These are phyloP conservation scores for Fusarium sp. DNA, from an alignment of 2,329 filamentous ascomycete genomes.

Conservation along the genomic window DNA sequence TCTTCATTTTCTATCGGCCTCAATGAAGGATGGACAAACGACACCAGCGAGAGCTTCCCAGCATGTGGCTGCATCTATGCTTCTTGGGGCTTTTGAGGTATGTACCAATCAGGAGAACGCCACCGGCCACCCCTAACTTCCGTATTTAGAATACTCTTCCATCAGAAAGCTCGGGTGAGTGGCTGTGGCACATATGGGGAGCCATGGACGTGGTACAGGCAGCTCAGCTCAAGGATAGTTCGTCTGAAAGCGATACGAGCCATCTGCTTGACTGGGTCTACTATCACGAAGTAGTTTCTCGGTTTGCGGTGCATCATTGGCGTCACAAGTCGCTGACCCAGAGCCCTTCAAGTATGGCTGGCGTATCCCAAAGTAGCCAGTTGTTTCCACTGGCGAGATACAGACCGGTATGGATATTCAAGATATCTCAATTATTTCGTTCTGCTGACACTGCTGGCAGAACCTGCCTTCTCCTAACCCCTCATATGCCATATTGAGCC, in stretches of 20 bases:
- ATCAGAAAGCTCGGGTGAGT: constrained; percentile 40
- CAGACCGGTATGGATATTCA: constrained; percentile 14
- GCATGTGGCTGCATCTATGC: constrained; percentile 43
- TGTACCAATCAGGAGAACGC: background rate
- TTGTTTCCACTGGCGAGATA: constrained; percentile 6
- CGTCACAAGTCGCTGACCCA: background rate
- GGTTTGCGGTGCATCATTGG: constrained; percentile 43
- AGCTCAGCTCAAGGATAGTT: constrained; percentile 9
- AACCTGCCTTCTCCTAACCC: constrained; percentile 20
- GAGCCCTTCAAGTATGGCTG: background rate
- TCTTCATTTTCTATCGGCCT: constrained; percentile 23
- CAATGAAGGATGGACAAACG: background rate
- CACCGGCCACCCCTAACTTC: background rate
- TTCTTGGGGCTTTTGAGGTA: constrained; percentile 42
- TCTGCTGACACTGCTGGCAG: constrained; percentile 14
- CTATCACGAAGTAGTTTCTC: constrained; percentile 39
- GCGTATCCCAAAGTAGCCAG: background rate
- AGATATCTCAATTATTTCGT: background rate
- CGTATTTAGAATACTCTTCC: constrained; percentile 19
- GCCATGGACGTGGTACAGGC: constrained; percentile 37
- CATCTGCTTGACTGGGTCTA: constrained; percentile 40
- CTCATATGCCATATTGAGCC: constrained; percentile 25
- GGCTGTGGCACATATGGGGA: constrained; percentile 37
- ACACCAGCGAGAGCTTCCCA: constrained; percentile 18
- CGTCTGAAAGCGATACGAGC: background rate